phyloP scores from a whole-genome alignment of 2,329 filamentous ascomycete genomes.

The Aspergillus ruber region DNA sequence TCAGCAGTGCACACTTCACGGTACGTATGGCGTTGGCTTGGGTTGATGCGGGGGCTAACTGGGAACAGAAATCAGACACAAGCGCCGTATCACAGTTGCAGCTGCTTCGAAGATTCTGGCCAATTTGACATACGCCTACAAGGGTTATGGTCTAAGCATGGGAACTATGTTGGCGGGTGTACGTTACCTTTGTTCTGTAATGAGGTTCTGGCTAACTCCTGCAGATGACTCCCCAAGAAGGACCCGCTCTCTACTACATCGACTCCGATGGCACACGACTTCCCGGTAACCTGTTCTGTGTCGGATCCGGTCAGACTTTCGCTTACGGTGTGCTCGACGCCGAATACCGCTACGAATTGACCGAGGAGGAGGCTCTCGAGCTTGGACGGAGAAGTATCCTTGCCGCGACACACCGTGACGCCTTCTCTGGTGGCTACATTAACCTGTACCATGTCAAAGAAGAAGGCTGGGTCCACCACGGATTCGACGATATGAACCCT shows the following conservation, averaged over 20 bases:
- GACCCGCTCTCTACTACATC: constrained; percentile 97
- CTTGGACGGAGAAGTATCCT: constrained; percentile 87
- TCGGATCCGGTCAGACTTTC: constrained; percentile 96
- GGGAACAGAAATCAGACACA: constrained; percentile 74
- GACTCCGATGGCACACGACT: constrained; percentile 93
- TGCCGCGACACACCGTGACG: constrained; percentile 92
- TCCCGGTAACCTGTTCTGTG: constrained; percentile 92
- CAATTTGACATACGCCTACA: constrained; percentile 97
- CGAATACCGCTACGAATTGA: constrained; percentile 85
- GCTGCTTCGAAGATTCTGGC: constrained; percentile 97
- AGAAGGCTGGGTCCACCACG: constrained; percentile 97
- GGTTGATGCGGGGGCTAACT: neutral
- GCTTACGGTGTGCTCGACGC: constrained; percentile 97
- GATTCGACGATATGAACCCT: constrained; percentile 95
- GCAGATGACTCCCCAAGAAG: constrained; percentile 64
- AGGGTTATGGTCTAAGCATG: constrained; percentile 98
- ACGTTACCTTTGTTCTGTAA: constrained; percentile 58
- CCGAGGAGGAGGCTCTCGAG: constrained; percentile 80
- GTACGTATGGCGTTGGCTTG: constrained; percentile 14
- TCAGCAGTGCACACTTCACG: constrained; percentile 98
- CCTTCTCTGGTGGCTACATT: constrained; percentile 98
- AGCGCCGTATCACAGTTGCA: constrained; percentile 95
- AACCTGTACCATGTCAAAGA: constrained; percentile 99
- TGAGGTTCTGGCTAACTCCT: neutral
- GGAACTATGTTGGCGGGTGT: constrained; percentile 99